Percentiles rank a stretch among this genome's conserved stretches.
Conservation (phyloP, 2,329 filamentous ascomycete genomes). For the Thielaviopsis populi region DNA sequence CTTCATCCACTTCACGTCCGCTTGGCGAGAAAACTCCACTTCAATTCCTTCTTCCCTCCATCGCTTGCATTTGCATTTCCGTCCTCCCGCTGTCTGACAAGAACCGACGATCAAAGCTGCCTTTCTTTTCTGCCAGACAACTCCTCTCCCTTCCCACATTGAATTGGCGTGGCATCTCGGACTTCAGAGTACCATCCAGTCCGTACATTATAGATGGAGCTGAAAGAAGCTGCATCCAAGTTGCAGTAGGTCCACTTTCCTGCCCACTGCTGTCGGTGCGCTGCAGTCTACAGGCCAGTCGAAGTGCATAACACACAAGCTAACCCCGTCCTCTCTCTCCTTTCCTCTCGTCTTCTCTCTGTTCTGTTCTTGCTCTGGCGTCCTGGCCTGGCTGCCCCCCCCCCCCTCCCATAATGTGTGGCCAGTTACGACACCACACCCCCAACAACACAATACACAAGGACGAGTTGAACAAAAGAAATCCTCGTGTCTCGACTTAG, state of each 20-base stretch:
- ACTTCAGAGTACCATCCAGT: neutral
- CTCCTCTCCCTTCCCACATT: neutral
- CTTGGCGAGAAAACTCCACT: neutral
- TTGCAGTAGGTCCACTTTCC: neutral
- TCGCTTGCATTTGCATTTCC: neutral
- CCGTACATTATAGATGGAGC: neutral
- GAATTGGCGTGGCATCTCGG: neutral
- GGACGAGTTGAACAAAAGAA: neutral
- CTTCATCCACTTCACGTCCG: neutral
- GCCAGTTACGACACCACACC: neutral
- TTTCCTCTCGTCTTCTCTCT: neutral
- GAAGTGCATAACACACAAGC: neutral
- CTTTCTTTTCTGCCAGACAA: neutral
- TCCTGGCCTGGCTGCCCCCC: neutral
- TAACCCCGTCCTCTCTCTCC: neutral
- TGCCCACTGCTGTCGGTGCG: neutral
- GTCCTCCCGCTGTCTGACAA: constrained; percentile 4
- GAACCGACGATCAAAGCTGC: neutral
- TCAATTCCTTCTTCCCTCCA: neutral
- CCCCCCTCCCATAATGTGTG: neutral
- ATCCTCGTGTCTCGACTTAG: neutral
- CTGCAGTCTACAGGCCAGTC: neutral
- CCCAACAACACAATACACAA: neutral
- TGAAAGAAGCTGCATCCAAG: neutral
- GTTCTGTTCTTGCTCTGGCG: neutral